Percentiles rank a stretch among this genome's conserved stretches.
Conservation (phyloP, 1,139 yeast species). For the Blastobotrys buckinghamii region DNA sequence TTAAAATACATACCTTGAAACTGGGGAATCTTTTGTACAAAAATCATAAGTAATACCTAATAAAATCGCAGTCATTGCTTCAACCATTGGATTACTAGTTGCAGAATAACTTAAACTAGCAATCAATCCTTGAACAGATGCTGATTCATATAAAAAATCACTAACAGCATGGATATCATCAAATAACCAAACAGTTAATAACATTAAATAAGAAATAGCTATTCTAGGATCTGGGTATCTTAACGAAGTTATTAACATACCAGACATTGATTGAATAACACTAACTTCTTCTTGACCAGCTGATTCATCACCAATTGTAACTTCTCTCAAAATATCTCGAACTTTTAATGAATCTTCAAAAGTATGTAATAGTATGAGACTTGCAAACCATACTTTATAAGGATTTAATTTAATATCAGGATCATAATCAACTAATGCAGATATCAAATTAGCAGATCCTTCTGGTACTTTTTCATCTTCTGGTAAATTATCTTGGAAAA, state of each 20-base stretch:
- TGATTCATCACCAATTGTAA: slow-evolving; percentile 60
- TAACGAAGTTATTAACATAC: slow-evolving; percentile 62
- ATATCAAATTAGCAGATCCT: slow-evolving; percentile 48
- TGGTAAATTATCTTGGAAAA: slow-evolving; percentile 31
- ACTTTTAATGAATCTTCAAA: slow-evolving; percentile 51
- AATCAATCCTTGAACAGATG: slow-evolving; percentile 61
- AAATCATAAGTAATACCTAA: slow-evolving; percentile 82
- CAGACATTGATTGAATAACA: slow-evolving; percentile 76
- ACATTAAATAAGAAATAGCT: slow-evolving; percentile 71
- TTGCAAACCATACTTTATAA: slow-evolving; percentile 81
- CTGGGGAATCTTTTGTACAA: slow-evolving; percentile 64
- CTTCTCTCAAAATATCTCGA: slow-evolving; percentile 44
- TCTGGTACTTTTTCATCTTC: slow-evolving; percentile 11
- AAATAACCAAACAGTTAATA: slow-evolving; percentile 70
- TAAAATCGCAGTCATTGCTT: slow-evolving; percentile 68
- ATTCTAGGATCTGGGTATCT: slow-evolving; percentile 66
- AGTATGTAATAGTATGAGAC: slow-evolving; percentile 56
- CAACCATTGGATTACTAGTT: slow-evolving; percentile 49
- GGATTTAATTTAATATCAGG: slow-evolving; percentile 75
- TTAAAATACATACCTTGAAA: slow-evolving; percentile 37
- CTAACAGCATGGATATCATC: slow-evolving; percentile 73
- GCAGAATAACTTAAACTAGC: slow-evolving; percentile 61
- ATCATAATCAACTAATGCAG: slow-evolving; percentile 71
- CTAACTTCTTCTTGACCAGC: slow-evolving; percentile 68
- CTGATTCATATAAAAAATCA: slow-evolving; percentile 64